Base-by-base conservation (phyloP, 192 early-diverging fungal genomes). In the Mycoemilia scoparia region DNA sequence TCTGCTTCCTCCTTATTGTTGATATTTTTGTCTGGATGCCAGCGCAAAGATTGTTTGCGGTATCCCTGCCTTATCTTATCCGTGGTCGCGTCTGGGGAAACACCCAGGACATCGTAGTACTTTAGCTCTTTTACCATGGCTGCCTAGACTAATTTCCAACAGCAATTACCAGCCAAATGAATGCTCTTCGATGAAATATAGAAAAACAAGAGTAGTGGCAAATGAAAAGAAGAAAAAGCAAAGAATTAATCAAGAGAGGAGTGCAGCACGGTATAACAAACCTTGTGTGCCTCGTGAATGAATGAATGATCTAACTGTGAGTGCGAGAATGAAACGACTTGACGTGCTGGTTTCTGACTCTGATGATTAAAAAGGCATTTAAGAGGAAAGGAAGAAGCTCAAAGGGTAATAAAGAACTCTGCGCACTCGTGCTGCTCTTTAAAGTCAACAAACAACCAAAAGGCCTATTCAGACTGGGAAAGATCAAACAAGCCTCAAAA, bases 21-120 rank as follows among this genome's bases (percentile, higher is more conserved):
- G 31, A 48, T 49, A 33, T 69, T 65, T 33, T 73, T 73, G 60
- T 77, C 77, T 0, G 80, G 78, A 35, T 81, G 80, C 51, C 69
- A 76, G 41, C 66, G 79, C 34, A 73, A 56, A 5, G 82, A 71
- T n/a, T 69, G 58, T 40, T 73, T 75, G 26, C 71, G 57, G 39
- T 77, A 84, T 4, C 77, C 70, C 43, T 71, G 72, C 46, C 77
- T 82, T 32, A 87, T 57, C 31, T 87, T 75, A 21, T 67, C 70
- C 7, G 69, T 64, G 16, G 63, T 44, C 3, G 79, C 81, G 19
- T 54, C 43, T 29, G 61, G 46, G 30, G 51, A 38, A 6, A 84
- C 54, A 7, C 69, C 77, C 8, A 87, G 66, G 34, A 73, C 57
- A 8, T 73, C 67, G 59, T 87, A 87, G 55, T 76, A 79, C 16